phyloP scores from a whole-genome alignment of 257 asterid species.

The Solanum sitiens region DNA sequence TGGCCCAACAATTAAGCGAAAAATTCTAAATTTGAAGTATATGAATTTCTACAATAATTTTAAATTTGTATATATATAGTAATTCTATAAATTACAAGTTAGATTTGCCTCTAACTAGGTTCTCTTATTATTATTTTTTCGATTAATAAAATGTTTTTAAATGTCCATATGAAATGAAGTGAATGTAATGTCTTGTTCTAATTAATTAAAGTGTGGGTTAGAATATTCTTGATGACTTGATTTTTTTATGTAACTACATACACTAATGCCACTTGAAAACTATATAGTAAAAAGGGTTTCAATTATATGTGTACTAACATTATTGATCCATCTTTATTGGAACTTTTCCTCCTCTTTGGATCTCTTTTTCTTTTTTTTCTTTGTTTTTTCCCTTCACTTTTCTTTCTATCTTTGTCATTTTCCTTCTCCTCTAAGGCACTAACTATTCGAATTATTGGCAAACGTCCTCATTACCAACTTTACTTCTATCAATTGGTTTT shows the following conservation, averaged over 20 bases:
- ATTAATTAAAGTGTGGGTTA: not conserved
- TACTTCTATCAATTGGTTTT: not conserved
- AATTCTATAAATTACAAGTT: not conserved
- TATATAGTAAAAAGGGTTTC: not conserved
- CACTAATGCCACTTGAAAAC: not conserved
- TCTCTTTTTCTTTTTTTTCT: not conserved
- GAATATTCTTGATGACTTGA: not conserved
- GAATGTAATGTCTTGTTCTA: not conserved
- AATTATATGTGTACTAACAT: not conserved
- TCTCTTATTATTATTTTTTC: not conserved
- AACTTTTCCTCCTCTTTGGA: not conserved
- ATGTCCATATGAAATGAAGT: not conserved
- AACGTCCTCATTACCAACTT: not conserved
- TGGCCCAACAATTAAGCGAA: no score
- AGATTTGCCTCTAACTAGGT: not conserved
- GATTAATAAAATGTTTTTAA: not conserved
- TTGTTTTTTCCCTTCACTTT: not conserved
- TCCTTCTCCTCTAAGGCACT: not conserved
- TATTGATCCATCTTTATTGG: not conserved
- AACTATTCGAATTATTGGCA: not conserved
- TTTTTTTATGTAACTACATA: not conserved
- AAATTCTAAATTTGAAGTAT: no score
- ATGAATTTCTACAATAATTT: accelerated
- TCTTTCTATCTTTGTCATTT: not conserved
- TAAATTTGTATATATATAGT: not conserved